Percentiles rank a stretch among this genome's conserved stretches.
These are phyloP conservation scores for Penicillium italicum DNA, from an alignment of 2,329 filamentous ascomycete genomes.

Conservation along the genomic window DNA sequence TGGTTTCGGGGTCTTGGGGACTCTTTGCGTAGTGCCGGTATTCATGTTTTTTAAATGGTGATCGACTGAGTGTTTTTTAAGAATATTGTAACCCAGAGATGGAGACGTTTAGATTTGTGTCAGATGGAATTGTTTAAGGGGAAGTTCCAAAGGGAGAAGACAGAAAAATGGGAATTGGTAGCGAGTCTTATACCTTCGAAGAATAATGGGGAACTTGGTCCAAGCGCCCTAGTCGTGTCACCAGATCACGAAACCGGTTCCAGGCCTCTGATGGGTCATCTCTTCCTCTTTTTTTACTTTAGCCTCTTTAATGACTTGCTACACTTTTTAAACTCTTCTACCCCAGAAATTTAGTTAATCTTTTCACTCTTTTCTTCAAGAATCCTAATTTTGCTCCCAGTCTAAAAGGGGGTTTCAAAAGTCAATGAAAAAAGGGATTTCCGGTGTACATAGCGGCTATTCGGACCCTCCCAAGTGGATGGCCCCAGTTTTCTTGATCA, in stretches of 20 bases:
- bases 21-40: constrained; percentile 19
- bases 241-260: constrained; percentile 16
- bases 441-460: constrained; percentile 5
- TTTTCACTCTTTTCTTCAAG: no score
- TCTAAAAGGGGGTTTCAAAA: neutral
- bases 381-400: neutral
- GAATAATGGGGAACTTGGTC: constrained; percentile 17
- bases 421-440: neutral
- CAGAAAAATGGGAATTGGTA: constrained; percentile 1
- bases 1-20: constrained; percentile 21
- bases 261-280: constrained; percentile 3
- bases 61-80: neutral
- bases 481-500: constrained; percentile 21
- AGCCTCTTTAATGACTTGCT: neutral
- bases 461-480: constrained; percentile 8
- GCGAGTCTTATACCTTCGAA: constrained; percentile 14
- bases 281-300: neutral
- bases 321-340: neutral
- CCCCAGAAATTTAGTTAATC: neutral
- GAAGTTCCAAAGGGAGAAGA: neutral
- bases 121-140: neutral
- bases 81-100: neutral
- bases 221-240: constrained; percentile 15
- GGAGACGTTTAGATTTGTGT: neutral
- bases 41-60: constrained; percentile 21